phyloP scores from a whole-genome alignment of 2,329 filamentous ascomycete species.

The Chalara sp. region DNA sequence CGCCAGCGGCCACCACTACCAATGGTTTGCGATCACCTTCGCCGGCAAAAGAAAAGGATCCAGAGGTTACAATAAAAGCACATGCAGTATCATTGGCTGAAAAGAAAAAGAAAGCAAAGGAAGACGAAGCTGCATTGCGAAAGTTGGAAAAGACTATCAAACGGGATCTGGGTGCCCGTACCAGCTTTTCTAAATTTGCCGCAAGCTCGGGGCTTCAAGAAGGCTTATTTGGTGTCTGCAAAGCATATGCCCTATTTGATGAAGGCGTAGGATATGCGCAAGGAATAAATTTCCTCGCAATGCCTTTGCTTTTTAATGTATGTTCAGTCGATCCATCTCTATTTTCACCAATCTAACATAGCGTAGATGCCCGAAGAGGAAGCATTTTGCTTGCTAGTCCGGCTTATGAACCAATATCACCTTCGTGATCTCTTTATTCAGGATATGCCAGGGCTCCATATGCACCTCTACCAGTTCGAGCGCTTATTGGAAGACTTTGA shows the following conservation, averaged over 20 bases:
- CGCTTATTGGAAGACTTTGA: conserved; percentile 88
- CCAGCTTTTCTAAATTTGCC: conserved; percentile 94
- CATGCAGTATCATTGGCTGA: conserved; percentile 59
- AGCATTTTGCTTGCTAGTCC: conserved; percentile 87
- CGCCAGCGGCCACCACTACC: conserved; percentile 46
- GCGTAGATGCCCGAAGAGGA: conserved; percentile 89
- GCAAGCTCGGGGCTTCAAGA: conserved; percentile 88
- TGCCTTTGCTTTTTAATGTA: conserved; percentile 92
- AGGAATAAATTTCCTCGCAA: conserved; percentile 97
- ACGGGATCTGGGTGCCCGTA: conserved; percentile 83
- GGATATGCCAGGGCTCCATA: conserved; percentile 93
- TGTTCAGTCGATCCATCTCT: conserved; percentile 26
- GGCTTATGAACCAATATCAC: conserved; percentile 94
- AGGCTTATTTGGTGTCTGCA: conserved; percentile 90
- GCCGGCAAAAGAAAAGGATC: conserved; percentile 52
- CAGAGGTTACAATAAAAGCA: conserved; percentile 58
- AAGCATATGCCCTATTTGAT: conserved; percentile 93
- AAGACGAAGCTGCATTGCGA: conserved; percentile 64
- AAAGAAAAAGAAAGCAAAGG: conserved; percentile 71
- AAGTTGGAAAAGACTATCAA: conserved; percentile 90
- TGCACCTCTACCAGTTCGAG: conserved; percentile 92
- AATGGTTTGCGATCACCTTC: conserved; percentile 49
- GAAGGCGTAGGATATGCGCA: conserved; percentile 94
- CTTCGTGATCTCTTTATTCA: conserved; percentile 88
- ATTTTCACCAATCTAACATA: conserved; percentile 16